Conservation (phyloP, 2,329 filamentous ascomycete genomes). For the Diaporthe citri region DNA sequence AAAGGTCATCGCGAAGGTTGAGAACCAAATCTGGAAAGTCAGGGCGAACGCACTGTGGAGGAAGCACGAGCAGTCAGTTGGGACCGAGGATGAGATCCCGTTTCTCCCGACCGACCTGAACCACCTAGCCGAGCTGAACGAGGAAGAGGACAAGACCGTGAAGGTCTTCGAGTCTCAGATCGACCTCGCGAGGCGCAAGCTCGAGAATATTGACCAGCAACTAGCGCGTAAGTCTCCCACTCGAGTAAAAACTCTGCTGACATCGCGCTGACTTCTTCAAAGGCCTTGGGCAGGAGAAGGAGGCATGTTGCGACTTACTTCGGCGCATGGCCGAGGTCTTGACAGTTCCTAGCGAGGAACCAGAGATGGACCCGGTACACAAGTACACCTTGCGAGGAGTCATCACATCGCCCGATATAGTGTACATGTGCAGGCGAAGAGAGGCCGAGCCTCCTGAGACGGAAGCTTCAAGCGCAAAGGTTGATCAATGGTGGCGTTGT, state of each 20-base stretch:
- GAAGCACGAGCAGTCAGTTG: slow-evolving; percentile 41
- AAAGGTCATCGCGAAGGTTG: slow-evolving; percentile 40
- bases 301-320: slow-evolving; percentile 35
- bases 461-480: slow-evolving; percentile 34
- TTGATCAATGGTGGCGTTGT: slow-evolving; percentile 49
- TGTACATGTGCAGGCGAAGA: slow-evolving; percentile 47
- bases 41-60: slow-evolving; percentile 42
- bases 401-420: slow-evolving; percentile 43
- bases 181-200: slow-evolving; percentile 39
- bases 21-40: slow-evolving; percentile 43
- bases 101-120: slow-evolving; percentile 43
- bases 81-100: slow-evolving; percentile 41
- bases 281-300: slow-evolving; percentile 35
- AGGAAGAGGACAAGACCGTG: slow-evolving; percentile 41
- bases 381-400: slow-evolving; percentile 50
- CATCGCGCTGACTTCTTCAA: slow-evolving; percentile 19
- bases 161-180: slow-evolving; percentile 42
- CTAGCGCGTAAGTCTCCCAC: slow-evolving; percentile 34
- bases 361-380: slow-evolving; percentile 46
- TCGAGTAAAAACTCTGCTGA: not conserved
- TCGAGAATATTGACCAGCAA: slow-evolving; percentile 38
- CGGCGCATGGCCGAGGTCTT: slow-evolving; percentile 31
- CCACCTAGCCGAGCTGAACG: slow-evolving; percentile 38
- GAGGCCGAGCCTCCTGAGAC: slow-evolving; percentile 42
- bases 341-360: slow-evolving; percentile 36